Percentiles rank a stretch among this genome's conserved stretches.
These are phyloP conservation scores for Talaromyces sp. DNA, from an alignment of 2,329 filamentous ascomycete species.

Conservation along the genomic window DNA sequence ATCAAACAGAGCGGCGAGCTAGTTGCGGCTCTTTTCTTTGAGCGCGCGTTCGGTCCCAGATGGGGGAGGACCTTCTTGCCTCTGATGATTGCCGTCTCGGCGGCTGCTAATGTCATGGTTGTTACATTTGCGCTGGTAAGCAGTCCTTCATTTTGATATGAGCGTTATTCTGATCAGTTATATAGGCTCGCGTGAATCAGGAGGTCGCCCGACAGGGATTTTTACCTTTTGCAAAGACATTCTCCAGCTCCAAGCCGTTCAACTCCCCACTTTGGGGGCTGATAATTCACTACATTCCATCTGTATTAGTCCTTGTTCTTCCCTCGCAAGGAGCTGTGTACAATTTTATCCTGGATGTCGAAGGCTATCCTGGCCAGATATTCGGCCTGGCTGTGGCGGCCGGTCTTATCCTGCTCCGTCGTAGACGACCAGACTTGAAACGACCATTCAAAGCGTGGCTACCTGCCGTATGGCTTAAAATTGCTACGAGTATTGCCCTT, in stretches of 20 bases:
- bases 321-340: slow-evolving; percentile 65
- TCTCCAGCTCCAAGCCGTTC: slow-evolving; percentile 65
- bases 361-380: slow-evolving; percentile 64
- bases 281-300: slow-evolving; percentile 66
- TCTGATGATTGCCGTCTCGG: slow-evolving; percentile 63
- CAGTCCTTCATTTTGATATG: slow-evolving; percentile 2
- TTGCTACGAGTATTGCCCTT: slow-evolving; percentile 53
- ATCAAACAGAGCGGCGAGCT: slow-evolving; percentile 65
- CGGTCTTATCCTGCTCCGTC: slow-evolving; percentile 60
- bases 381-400: slow-evolving; percentile 55
- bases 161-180: not conserved
- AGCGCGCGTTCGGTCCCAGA: slow-evolving; percentile 58
- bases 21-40: slow-evolving; percentile 66
- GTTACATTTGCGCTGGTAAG: slow-evolving; percentile 65
- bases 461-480: slow-evolving; percentile 55
- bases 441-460: slow-evolving; percentile 65
- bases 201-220: slow-evolving; percentile 70
- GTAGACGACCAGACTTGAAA: slow-evolving; percentile 56
- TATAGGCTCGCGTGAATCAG: slow-evolving; percentile 64
- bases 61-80: slow-evolving; percentile 59
- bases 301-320: slow-evolving; percentile 61
- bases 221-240: slow-evolving; percentile 58
- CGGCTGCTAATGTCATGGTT: slow-evolving; percentile 69
- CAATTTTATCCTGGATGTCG: slow-evolving; percentile 69
- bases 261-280: slow-evolving; percentile 65